These are phyloP conservation scores for Parastagonospora nodorum DNA, from an alignment of 2,329 filamentous ascomycete species.

Conservation along the genomic window DNA sequence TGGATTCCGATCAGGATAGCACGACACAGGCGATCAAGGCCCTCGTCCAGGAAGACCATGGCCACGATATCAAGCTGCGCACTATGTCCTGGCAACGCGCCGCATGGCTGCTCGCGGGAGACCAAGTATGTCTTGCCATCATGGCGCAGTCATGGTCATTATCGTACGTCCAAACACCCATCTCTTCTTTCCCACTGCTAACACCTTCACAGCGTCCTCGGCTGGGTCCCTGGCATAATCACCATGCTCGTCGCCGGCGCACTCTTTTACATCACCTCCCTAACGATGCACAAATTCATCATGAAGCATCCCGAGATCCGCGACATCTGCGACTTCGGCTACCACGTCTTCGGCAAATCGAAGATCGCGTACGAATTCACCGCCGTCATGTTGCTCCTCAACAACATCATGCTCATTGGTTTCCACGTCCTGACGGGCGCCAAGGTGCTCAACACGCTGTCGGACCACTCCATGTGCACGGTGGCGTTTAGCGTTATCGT, in stretches of 20 bases:
- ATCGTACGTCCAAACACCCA: slow-evolving; percentile 52
- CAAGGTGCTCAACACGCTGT: slow-evolving; percentile 52
- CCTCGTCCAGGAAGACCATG: slow-evolving; percentile 44
- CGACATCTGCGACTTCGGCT: slow-evolving; percentile 90
- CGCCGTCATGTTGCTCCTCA: slow-evolving; percentile 86
- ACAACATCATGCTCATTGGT: slow-evolving; percentile 88
- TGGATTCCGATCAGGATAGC: slow-evolving; percentile 16
- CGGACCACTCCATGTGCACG: slow-evolving; percentile 72
- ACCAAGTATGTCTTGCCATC: slow-evolving; percentile 90
- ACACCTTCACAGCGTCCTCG: slow-evolving; percentile 60
- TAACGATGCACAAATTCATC: slow-evolving; percentile 75
- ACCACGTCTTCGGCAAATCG: slow-evolving; percentile 86
- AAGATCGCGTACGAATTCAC: slow-evolving; percentile 69
- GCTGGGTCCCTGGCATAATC: slow-evolving; percentile 83
- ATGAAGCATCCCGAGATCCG: slow-evolving; percentile 85
- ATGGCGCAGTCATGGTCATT: slow-evolving; percentile 97
- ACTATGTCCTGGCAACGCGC: slow-evolving; percentile 64
- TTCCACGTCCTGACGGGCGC: slow-evolving; percentile 45
- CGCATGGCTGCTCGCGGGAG: slow-evolving; percentile 84
- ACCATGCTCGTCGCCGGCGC: slow-evolving; percentile 76
- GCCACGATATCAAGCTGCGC: slow-evolving; percentile 58
- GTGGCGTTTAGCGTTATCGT: slow-evolving; percentile 77
- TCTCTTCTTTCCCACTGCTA: background rate
- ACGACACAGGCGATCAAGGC: slow-evolving; percentile 17
- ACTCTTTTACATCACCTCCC: slow-evolving; percentile 80